Percentiles rank a stretch among this genome's conserved stretches.
Conservation (phyloP, 306 rosid genomes). For the Vigna radiata region DNA sequence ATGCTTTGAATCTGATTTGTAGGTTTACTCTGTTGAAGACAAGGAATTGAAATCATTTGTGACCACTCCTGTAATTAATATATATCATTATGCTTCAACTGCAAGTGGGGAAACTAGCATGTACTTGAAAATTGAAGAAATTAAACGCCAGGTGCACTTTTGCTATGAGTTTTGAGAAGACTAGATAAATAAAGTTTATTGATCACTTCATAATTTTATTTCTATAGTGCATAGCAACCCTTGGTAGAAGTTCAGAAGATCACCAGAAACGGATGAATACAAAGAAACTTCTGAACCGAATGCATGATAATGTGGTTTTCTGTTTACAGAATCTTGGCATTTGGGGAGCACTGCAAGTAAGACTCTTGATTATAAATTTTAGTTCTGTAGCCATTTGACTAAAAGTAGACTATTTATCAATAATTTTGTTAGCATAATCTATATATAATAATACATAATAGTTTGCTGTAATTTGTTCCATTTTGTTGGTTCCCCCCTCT, state of each 20-base stretch:
- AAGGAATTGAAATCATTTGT: conserved; percentile 72
- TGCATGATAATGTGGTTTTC: conserved; percentile 76
- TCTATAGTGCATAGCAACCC: conserved; percentile 68
- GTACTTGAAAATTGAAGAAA: conserved; percentile 54
- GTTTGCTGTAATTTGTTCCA: not conserved
- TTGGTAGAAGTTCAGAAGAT: conserved; percentile 55
- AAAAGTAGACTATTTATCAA: not conserved
- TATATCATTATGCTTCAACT: conserved; percentile 60
- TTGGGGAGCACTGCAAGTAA: conserved; percentile 89
- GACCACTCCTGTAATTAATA: conserved; percentile 57
- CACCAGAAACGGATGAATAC: conserved; percentile 62
- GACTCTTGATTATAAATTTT: conserved; percentile 37
- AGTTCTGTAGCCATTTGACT: conserved; percentile 31
- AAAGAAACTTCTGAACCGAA: conserved; percentile 69
- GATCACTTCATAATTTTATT: conserved; percentile 44
- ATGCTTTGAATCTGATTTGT: conserved; percentile 41
- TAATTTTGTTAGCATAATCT: conserved; percentile 3
- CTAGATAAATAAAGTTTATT: conserved; percentile 34
- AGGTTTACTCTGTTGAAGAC: conserved; percentile 78
- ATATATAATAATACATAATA: conserved; percentile 29
- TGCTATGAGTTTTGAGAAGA: conserved; percentile 41
- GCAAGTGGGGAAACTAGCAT: conserved; percentile 47
- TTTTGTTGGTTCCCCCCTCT: not conserved
- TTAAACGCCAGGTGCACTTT: conserved; percentile 71
- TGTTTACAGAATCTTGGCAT: conserved; percentile 80